Percentiles rank a stretch among this genome's conserved stretches.
Conservation (phyloP, 176 grass and related monocot genomes). For the Eleusine coracana region DNA sequence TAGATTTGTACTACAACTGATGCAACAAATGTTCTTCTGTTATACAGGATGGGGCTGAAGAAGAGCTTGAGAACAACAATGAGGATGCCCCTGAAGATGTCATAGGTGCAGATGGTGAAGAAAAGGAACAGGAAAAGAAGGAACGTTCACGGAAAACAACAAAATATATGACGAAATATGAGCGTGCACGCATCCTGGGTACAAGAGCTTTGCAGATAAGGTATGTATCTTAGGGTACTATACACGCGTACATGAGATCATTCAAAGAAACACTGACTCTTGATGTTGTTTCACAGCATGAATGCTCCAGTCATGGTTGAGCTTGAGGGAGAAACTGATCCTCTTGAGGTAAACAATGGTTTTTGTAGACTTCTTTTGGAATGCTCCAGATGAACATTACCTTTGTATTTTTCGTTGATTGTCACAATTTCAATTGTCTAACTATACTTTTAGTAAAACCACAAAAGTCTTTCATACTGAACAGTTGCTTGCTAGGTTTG, state of each 20-base stretch:
- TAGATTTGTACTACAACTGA: not conserved
- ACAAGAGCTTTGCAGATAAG: slow-evolving; percentile 92
- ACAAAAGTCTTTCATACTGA: not conserved
- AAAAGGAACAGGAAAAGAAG: slow-evolving; percentile 60
- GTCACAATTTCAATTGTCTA: not conserved
- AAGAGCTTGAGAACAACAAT: slow-evolving; percentile 75
- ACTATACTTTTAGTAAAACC: not conserved
- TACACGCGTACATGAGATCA: not conserved
- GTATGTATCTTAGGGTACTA: slow-evolving; percentile 25
- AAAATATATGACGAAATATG: slow-evolving; percentile 96
- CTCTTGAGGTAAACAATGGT: slow-evolving; percentile 66
- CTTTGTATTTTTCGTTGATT: not conserved
- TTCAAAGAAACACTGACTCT: not conserved
- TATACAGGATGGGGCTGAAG: slow-evolving; percentile 77
- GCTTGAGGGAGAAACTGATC: slow-evolving; percentile 92
- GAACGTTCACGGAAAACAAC: slow-evolving; percentile 63
- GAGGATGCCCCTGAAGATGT: slow-evolving; percentile 68
- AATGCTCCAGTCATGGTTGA: slow-evolving; percentile 98
- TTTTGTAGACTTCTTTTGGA: not conserved
- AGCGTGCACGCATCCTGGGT: slow-evolving; percentile 88
- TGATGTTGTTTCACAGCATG: slow-evolving; percentile 61
- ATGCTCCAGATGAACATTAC: not conserved
- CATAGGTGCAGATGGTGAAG: slow-evolving; percentile 60
- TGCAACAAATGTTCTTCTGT: slow-evolving; percentile 3
- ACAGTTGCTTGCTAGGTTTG: slow-evolving; percentile 10